Conservation (phyloP, 176 grass and related monocot species). For the maize (Zea mays) region DNA sequence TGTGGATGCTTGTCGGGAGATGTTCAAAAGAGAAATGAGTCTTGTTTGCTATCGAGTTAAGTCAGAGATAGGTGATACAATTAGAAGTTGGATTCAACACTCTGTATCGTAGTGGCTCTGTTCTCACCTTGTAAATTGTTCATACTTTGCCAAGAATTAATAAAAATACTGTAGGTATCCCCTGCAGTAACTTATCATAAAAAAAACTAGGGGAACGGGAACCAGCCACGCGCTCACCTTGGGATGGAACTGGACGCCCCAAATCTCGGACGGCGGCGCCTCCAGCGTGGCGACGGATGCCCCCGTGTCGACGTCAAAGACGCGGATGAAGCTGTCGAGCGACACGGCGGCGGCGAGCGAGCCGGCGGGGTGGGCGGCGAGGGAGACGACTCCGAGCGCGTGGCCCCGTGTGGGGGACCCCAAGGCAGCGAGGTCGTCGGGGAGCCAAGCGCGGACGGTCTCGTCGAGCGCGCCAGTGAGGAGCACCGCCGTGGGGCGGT, state of each 20-base stretch:
- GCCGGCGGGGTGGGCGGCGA: slow-evolving; percentile 67
- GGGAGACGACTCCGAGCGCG: slow-evolving; percentile 70
- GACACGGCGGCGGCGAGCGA: slow-evolving; percentile 67
- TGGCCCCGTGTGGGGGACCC: slow-evolving; percentile 44
- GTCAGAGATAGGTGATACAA: too few species aligned
- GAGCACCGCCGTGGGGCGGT: slow-evolving; percentile 59
- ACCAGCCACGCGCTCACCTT: slow-evolving; percentile 44
- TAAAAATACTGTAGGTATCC: too few species aligned
- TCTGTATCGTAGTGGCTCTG: too few species aligned
- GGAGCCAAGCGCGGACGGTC: slow-evolving; percentile 66
- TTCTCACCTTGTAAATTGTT: too few species aligned
- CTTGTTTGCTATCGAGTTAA: too few species aligned
- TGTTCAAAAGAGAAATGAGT: too few species aligned
- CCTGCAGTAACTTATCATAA: too few species aligned
- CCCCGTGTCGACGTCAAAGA: slow-evolving; percentile 74
- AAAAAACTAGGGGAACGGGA: too few species aligned
- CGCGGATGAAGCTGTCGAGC: slow-evolving; percentile 74
- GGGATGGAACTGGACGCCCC: slow-evolving; percentile 94
- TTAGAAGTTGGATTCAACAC: too few species aligned
- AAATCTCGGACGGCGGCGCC: slow-evolving; percentile 77
- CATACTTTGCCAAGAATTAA: too few species aligned
- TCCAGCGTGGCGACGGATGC: slow-evolving; percentile 73
- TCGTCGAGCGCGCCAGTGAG: slow-evolving; percentile 85
- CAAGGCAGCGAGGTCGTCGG: slow-evolving; percentile 66
- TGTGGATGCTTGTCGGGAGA: too few species aligned